Percentiles rank a stretch among this genome's conserved stretches.
These are phyloP conservation scores for Podospora didyma DNA, from an alignment of 495 filamentous ascomycete genomes.

Conservation along the genomic window DNA sequence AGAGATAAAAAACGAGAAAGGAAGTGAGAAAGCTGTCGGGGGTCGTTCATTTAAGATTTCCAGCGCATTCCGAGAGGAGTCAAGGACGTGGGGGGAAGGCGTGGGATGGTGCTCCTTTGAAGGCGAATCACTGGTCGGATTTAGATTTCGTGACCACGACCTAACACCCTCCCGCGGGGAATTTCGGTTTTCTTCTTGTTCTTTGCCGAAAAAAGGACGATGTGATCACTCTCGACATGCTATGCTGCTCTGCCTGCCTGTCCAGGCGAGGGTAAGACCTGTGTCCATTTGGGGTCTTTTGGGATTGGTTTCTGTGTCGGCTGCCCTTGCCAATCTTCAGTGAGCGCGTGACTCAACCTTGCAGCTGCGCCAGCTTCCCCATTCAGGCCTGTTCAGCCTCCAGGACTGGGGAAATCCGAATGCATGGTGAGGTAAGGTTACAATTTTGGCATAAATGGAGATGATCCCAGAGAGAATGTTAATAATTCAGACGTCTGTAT, in stretches of 20 bases:
- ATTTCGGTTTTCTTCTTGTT: too few species aligned
- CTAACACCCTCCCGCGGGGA: background rate
- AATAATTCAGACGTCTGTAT: too few species aligned
- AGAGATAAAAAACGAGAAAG: background rate
- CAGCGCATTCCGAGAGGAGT: conserved; percentile 8
- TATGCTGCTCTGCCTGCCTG: too few species aligned
- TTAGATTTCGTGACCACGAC: conserved; percentile 18
- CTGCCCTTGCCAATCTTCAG: background rate
- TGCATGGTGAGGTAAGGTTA: too few species aligned
- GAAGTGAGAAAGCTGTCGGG: conserved; percentile 6
- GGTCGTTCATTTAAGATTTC: conserved; percentile 27
- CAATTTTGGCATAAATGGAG: too few species aligned
- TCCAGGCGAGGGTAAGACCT: too few species aligned
- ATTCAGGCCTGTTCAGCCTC: too few species aligned
- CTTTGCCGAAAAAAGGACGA: too few species aligned
- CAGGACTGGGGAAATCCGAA: too few species aligned
- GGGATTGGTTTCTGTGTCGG: background rate
- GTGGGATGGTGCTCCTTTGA: conserved; percentile 28
- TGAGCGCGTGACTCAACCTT: background rate
- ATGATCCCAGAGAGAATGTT: too few species aligned
- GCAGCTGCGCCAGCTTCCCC: too few species aligned
- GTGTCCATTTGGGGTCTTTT: background rate
- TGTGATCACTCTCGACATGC: too few species aligned
- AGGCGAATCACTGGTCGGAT: conserved; percentile 17
- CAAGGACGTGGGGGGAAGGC: conserved; percentile 32